These are phyloP conservation scores for Coelastrella sp. DNA, from an alignment of 139 green algal genomes.

Conservation along the genomic window DNA sequence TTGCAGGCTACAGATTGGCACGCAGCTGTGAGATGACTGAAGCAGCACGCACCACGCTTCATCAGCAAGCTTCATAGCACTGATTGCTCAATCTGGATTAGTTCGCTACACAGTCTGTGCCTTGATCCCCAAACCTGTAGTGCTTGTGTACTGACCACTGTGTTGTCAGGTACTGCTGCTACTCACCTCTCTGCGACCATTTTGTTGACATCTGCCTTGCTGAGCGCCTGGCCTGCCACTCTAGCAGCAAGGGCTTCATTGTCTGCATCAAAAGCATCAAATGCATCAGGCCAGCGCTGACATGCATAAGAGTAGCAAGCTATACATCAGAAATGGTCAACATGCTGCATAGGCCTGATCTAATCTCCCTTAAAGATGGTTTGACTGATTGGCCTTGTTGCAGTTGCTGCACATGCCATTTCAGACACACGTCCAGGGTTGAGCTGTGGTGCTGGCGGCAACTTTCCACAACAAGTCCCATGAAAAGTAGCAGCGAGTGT, in stretches of 20 bases:
- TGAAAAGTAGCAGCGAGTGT: neutral
- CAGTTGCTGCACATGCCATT: too few species aligned
- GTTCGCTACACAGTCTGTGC: neutral
- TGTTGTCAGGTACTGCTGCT: neutral
- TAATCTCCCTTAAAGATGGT: neutral
- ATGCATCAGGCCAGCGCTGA: neutral
- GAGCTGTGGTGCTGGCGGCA: too few species aligned
- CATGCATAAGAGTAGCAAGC: neutral
- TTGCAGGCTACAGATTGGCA: too few species aligned
- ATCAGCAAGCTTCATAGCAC: neutral
- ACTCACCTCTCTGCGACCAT: conserved; percentile 82
- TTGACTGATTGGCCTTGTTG: too few species aligned
- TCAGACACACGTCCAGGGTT: too few species aligned
- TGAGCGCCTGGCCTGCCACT: conserved; percentile 76
- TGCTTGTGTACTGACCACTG: too few species aligned
- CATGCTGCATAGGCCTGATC: neutral
- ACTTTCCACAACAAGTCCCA: too few species aligned
- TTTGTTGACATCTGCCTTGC: conserved; percentile 79
- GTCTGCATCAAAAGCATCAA: conserved; percentile 40
- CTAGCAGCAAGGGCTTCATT: conserved; percentile 66
- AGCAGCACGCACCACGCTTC: too few species aligned
- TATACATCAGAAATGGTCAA: neutral
- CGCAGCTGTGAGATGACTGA: too few species aligned
- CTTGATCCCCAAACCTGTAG: neutral
- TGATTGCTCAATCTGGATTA: neutral